phyloP scores from a whole-genome alignment of 1,284 basidiomycete genomes.

The Sphaerobolus stellatus region DNA sequence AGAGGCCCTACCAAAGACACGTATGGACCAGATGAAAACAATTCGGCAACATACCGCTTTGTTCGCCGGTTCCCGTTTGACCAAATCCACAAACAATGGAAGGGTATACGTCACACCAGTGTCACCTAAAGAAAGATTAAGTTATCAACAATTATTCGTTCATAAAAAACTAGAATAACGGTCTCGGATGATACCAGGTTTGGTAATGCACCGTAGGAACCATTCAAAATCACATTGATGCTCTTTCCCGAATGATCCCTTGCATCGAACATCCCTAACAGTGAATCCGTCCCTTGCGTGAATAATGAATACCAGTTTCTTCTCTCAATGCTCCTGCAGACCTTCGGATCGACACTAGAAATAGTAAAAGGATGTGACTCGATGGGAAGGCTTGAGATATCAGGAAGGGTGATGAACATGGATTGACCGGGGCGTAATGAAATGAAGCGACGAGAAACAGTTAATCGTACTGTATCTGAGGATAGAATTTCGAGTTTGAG shows the following conservation, averaged over 20 bases:
- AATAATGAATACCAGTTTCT: slow-evolving; percentile 48
- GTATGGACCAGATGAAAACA: slow-evolving; percentile 41
- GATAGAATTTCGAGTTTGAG: slow-evolving; percentile 19
- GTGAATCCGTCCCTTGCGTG: slow-evolving; percentile 50
- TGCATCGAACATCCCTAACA: slow-evolving; percentile 35
- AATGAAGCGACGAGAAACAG: slow-evolving; percentile 33
- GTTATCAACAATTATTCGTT: too few species aligned
- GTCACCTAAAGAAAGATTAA: slow-evolving; percentile 26
- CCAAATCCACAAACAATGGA: slow-evolving; percentile 33
- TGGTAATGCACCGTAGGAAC: slow-evolving; percentile 52
- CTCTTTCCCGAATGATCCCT: slow-evolving; percentile 29
- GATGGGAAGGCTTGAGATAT: slow-evolving; percentile 40
- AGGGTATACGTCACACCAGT: slow-evolving; percentile 40
- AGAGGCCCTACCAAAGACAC: slow-evolving; percentile 32
- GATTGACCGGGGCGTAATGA: slow-evolving; percentile 61
- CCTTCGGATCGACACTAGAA: slow-evolving; percentile 32
- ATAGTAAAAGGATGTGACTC: slow-evolving; percentile 62
- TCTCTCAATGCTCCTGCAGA: background rate
- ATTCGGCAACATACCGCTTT: slow-evolving; percentile 26
- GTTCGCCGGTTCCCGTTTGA: slow-evolving; percentile 14
- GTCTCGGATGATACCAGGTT: slow-evolving; percentile 30
- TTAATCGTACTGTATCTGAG: slow-evolving; percentile 36
- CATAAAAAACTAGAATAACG: background rate
- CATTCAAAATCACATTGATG: slow-evolving; percentile 48
- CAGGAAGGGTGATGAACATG: slow-evolving; percentile 51